Evolutionary conservation across 2,329 filamentous ascomycete species (phyloP).

Genomic region (Scytalidium lignicola): DNA sequence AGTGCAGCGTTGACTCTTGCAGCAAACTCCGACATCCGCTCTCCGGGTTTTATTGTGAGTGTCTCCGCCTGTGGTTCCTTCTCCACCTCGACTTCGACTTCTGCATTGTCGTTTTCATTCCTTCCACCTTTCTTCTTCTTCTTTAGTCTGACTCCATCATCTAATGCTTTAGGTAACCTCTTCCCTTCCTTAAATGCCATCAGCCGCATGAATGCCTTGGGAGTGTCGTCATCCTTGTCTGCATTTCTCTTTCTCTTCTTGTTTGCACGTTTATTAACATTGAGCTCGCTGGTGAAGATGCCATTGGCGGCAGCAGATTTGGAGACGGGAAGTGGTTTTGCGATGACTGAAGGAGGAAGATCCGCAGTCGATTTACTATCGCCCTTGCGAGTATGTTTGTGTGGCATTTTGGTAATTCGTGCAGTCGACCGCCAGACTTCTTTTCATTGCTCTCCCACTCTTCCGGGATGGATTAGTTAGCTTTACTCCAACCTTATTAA

Average conservation of each 20-base stretch:
- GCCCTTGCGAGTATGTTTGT: slow-evolving; percentile 73
- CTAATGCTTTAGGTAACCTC: slow-evolving; percentile 57
- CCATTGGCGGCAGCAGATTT: slow-evolving; percentile 36
- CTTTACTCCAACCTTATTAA: too few relatives aligned
- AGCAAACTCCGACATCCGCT: slow-evolving; percentile 75
- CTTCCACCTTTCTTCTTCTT: slow-evolving; percentile 21
- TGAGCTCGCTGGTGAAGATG: slow-evolving; percentile 29
- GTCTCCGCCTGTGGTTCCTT: slow-evolving; percentile 25
- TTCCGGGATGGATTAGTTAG: too few relatives aligned
- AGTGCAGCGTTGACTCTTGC: slow-evolving; percentile 80
- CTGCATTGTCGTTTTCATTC: slow-evolving; percentile 13
- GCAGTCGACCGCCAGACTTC: too few relatives aligned
- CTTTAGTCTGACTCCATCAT: slow-evolving; percentile 55
- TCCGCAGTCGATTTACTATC: slow-evolving; percentile 33
- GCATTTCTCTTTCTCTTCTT: slow-evolving; percentile 45
- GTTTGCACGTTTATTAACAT: slow-evolving; percentile 23
- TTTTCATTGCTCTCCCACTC: too few relatives aligned
- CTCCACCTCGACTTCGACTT: slow-evolving; percentile 17
- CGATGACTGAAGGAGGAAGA: slow-evolving; percentile 55
- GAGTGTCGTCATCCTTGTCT: slow-evolving; percentile 66
- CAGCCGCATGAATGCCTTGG: slow-evolving; percentile 78
- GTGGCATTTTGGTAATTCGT: slow-evolving; percentile 58
- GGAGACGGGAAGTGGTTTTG: slow-evolving; percentile 52
- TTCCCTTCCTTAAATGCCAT: slow-evolving; percentile 70
- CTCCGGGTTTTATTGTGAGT: slow-evolving; percentile 75